Base-by-base conservation (phyloP, 2,329 filamentous ascomycete genomes). In the Colletotrichum higginsianum region DNA sequence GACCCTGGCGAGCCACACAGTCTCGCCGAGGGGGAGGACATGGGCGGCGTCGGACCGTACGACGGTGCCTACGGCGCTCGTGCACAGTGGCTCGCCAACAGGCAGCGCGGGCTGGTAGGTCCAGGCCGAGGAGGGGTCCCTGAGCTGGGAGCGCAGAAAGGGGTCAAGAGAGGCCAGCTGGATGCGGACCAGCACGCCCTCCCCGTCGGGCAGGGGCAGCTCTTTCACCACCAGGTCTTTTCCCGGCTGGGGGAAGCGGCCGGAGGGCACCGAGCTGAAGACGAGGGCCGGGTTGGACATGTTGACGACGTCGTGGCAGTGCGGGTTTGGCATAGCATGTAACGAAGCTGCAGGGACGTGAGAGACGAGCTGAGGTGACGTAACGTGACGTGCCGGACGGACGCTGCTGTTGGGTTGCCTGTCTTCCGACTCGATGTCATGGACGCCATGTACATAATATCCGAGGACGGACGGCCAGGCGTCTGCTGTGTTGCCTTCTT, bases 81-180 rank as follows among this genome's bases (percentile, higher is more conserved):
- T 53, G 2, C 13, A 44, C 30, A 63, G 16, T 1, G 61, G 38
- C 16, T 63, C 47, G 18, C 49, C 61, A 16, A 63, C 1, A 4
- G 16, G 49, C 2, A 63, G 38, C n/a, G 61, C 49, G 9, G 61
- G 49, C 6, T 44, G 13, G 49, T 63, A 63, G 18, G 49, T 63
- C 21, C 15, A 55, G n/a, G 16, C 11, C 2, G 61, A 63, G 76
- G 90, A 46, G 75, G 90, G 77, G 44, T 83, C 78, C 47, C 91
- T 88, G 91, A 95, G 93, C 74, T 88, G 87, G 69, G 90, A 90
- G 60, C 92, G 90, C 84, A 92, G 89, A 84, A 94, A 94, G 7
- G 92, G 92, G 79, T 94, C 92, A 81, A 91, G 91, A 64, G 91
- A 93, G 75, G 90, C 85, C 35, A 63, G 49, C 2, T 53, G 30